Conservation (phyloP, 306 rosid genomes). For the Astragalus glycyphyllos region DNA sequence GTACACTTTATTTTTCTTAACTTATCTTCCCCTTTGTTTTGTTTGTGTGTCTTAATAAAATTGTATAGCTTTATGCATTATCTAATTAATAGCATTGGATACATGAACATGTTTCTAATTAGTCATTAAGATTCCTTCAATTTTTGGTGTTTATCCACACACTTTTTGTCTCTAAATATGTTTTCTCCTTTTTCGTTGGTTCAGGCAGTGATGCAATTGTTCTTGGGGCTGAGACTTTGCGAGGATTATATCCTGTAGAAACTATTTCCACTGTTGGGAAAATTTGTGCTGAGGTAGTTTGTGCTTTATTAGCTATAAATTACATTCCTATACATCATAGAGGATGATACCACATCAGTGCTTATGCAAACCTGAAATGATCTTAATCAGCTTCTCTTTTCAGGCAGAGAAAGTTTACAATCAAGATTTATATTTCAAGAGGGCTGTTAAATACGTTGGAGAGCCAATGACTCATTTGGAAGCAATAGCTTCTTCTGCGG, state of each 20-base stretch:
- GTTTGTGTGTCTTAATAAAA: slow-evolving; percentile 2
- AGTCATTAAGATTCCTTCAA: background rate
- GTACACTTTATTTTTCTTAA: slow-evolving; percentile 45
- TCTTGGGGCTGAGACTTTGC: slow-evolving; percentile 93
- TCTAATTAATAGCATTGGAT: slow-evolving; percentile 6
- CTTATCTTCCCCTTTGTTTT: background rate
- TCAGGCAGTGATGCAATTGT: slow-evolving; percentile 95
- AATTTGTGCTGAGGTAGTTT: slow-evolving; percentile 83
- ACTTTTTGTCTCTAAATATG: slow-evolving; percentile 18
- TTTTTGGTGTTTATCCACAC: background rate
- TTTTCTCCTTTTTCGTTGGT: slow-evolving; percentile 11
- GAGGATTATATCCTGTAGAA: slow-evolving; percentile 88
- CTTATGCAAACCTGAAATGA: background rate
- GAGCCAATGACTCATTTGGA: slow-evolving; percentile 96
- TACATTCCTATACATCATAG: background rate
- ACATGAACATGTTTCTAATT: slow-evolving; percentile 12
- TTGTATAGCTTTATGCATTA: background rate
- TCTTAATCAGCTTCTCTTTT: slow-evolving; percentile 36
- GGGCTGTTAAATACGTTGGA: slow-evolving; percentile 82
- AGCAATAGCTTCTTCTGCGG: slow-evolving; percentile 94
- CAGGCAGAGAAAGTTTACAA: slow-evolving; percentile 94
- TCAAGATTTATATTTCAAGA: slow-evolving; percentile 90
- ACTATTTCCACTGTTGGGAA: slow-evolving; percentile 87
- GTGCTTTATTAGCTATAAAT: background rate
- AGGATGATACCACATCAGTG: too few relatives aligned